Base-by-base conservation (phyloP, 225 moss, liverwort and hornwort species). In the Marchantia polymorpha region DNA sequence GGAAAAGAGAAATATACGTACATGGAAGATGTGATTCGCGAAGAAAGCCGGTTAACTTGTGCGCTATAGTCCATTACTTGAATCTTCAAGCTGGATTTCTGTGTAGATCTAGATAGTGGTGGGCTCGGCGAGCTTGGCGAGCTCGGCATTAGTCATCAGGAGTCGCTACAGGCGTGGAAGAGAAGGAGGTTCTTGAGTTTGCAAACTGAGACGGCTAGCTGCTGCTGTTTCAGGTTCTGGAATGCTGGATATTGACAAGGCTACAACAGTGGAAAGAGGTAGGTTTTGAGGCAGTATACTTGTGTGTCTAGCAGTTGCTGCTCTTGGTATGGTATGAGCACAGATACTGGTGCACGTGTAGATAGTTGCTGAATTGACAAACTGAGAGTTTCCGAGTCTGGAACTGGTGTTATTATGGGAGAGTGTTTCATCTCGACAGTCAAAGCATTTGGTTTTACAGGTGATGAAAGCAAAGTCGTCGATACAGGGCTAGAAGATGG, bases 61-160 rank as follows among this genome's bases (percentile, higher is more conserved):
- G 94, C 56, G 91, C 88, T 69, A 12, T 88, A 52, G 89, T 90
- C 77, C 94, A 94, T 79, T 92, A 94, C 58, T 58, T 84, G 56
- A 94, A 92, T 77, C 87, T 94, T 39, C 73, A 92, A 71, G 92
- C n/a, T n/a, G n/a, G n/a, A n/a, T n/a, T n/a, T n/a, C n/a, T n/a
- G n/a, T n/a, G n/a, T n/a, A n/a, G n/a, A n/a, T n/a, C n/a, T n/a
- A n/a, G n/a, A n/a, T n/a, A n/a, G n/a, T n/a, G n/a, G n/a, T n/a
- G n/a, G n/a, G n/a, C n/a, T n/a, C n/a, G n/a, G n/a, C n/a, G n/a
- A n/a, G n/a, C n/a, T n/a, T n/a, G n/a, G n/a, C n/a, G n/a, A n/a
- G n/a, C n/a, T n/a, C n/a, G n/a, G n/a, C n/a, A n/a, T n/a, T n/a
- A n/a, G n/a, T n/a, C n/a, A n/a, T n/a, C n/a, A n/a, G n/a, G n/a